Percentiles rank a stretch among this genome's conserved stretches.
Conservation (phyloP, 768 basidiomycete genomes). For the Pleurotus sapidus region DNA sequence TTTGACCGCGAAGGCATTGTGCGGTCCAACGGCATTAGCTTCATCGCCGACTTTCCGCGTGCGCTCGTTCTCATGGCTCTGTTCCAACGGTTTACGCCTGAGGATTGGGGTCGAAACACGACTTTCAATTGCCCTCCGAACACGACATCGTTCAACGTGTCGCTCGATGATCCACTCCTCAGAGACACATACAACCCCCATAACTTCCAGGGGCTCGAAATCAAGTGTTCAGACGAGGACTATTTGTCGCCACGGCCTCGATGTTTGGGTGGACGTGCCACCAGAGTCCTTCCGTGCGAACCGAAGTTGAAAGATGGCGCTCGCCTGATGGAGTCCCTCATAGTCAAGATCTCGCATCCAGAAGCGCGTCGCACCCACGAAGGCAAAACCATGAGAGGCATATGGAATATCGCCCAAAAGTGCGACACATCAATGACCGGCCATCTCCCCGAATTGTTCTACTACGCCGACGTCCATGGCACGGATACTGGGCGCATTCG, state of each 20-base stretch:
- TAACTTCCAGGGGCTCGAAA: background rate
- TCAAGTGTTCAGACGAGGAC: background rate
- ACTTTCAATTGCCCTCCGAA: conserved; percentile 1
- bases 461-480: background rate
- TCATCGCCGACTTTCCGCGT: conserved; percentile 20
- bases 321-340: background rate
- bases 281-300: background rate
- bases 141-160: background rate
- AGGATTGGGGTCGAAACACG: conserved; percentile 18
- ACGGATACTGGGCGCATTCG: conserved; percentile 1
- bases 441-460: background rate
- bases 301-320: background rate
- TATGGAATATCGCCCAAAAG: background rate
- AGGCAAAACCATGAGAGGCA: background rate
- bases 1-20: conserved; percentile 23
- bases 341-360: conserved; percentile 3
- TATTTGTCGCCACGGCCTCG: background rate
- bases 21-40: conserved; percentile 19
- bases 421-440: background rate
- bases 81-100: conserved; percentile 20
- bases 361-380: background rate
- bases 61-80: conserved; percentile 21
- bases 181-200: background rate
- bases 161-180: background rate
- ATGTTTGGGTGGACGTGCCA: background rate